Base-by-base conservation (phyloP, 768 basidiomycete species). In the Paxillus rubicundulus region DNA sequence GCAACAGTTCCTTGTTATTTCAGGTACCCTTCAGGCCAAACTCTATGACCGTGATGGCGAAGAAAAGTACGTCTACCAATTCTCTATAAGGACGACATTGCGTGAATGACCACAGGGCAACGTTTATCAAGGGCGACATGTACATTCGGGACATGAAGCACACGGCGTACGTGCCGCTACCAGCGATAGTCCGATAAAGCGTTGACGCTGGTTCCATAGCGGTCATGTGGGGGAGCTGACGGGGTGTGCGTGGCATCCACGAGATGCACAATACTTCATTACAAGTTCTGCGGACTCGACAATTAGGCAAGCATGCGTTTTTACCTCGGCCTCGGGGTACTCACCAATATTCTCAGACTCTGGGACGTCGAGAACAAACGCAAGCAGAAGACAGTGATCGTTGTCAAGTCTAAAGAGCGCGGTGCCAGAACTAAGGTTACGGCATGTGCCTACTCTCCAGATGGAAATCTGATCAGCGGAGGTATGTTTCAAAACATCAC, bases 101-200 rank as follows among this genome's bases (percentile, higher is more conserved):
- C 71, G 74, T 77, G 68, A 82, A 74, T 78, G 72, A 78, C 75
- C 62, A 51, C 62, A 88, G 89, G 71, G 83, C 85, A 56, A 85
- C 85, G 53, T 87, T 80, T 68, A 77, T 92, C 65, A 98, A 98
- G 73, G 97, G 97, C 32, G 97, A 99, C 72, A 92, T 90, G 54
- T 99, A 98, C 69, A 90, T 99, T 60, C 87, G 97, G 50, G 97
- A 99, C 72, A 95, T 99, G 91, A 92, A 92, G 71, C 87, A 98
- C 66, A 99, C 97, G n/a, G 80, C 87, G 96, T 96, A 62, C 59
- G 93, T 75, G 45, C 52, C 27, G 9, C 55, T 59, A 43, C 47
- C 24, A 43, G 39, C 55, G 17, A 45, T 57, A n/a, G 30, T 33
- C 21, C 46, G 37, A 49, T 36, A 50, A 39, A 10, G 39, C 21